Base-by-base conservation (phyloP, 2,329 filamentous ascomycete genomes). In the Colletotrichum magnum region DNA sequence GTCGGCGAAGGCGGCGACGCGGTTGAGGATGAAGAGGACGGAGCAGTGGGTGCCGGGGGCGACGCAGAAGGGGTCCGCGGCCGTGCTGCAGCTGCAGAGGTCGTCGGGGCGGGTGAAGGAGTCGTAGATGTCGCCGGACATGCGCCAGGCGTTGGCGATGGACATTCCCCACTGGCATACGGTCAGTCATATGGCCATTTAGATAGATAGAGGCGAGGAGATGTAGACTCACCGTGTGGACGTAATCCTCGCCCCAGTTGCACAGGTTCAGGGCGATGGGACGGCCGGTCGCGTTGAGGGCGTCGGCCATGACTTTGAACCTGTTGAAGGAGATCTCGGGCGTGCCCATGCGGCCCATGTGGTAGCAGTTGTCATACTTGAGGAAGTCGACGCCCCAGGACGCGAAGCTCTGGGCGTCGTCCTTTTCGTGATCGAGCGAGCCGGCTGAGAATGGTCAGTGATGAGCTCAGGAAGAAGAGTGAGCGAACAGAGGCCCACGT, bases 341-440 rank as follows among this genome's bases (percentile, higher is more conserved):
- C 16, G 73, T 73, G 21, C 76, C 76, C 53, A 72, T 73, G 5
- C 72, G 58, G 32, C 75, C 75, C 60, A 74, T 73, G 52, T 78
- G 76, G 67, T 77, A 77, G 72, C 85, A 87, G 71, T 86, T 86
- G 71, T 87, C 85, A 70, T 87, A 87, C 77, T 87, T 87, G 45
- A 87, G 76, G 58, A 86, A 86, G 72, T 87, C 85, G 61, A 87
- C 79, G 2, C 84, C 84, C 86, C 86, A 88, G 13, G 80, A 78
- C 1, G 85, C 84, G 71, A 86, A 89, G 0, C 82, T 82, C 71
- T 84, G 72, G 0, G 87, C 88, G 73, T 89, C 88, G 10, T 85
- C 75, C 4, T 79, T 74, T 72, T 90, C 88, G 70, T 85, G 82
- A 9, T 85, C 86, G 18, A 88, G 75, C 32, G 82, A 85, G 2